Base-by-base conservation (phyloP, 805 yeast genomes). In the Lachancea fermentati region DNA sequence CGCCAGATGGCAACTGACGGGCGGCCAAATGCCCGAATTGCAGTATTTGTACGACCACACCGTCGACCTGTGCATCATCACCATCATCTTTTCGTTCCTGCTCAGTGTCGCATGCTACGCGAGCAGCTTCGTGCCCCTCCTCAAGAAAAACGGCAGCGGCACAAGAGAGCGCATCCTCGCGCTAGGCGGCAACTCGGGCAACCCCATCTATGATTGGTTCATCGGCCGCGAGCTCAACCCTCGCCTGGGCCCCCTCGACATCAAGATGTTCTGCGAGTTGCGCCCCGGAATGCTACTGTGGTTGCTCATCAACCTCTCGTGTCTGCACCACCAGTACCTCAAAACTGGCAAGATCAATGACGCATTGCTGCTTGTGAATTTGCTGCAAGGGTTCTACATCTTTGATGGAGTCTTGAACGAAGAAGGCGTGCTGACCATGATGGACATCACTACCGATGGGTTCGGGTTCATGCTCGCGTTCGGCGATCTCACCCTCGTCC, bases 191-290 rank as follows among this genome's bases (percentile, higher is more conserved):
- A 91, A 91, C 64, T 72, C 95, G 0, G 85, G 86, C 0, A 79
- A 75, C 49, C 50, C 63, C 0, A 51, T 91, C 7, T 91, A 85
- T 58, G 96, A 93, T 57, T 89, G 96, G 97, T 93, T 88, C 57
- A 88, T 93, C 58, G 98, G 98, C 22, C 78, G 98, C 45, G 97
- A 91, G 65, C 70, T 93, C 56, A 93, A 93, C 60, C 98, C 97
- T 19, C 73, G 97, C 51, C 68, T 85, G 43, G 93, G 94, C 1
- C 55, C 73, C 0, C 78, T 89, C 72, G 98, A 93, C 59, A 78
- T 93, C 61, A 93, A 93, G 65, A 63, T 88, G 51, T 93, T 85
- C 55, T 85, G 96, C 62, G 98, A 93, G 62, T 73, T 93, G 61
- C 78, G 96, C 54, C 98, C 98, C 1, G 98, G 98, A 4, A 71